Evolutionary conservation across 805 yeast genomes (phyloP).

Genomic region (Monosporozyma yasuniensis): DNA sequence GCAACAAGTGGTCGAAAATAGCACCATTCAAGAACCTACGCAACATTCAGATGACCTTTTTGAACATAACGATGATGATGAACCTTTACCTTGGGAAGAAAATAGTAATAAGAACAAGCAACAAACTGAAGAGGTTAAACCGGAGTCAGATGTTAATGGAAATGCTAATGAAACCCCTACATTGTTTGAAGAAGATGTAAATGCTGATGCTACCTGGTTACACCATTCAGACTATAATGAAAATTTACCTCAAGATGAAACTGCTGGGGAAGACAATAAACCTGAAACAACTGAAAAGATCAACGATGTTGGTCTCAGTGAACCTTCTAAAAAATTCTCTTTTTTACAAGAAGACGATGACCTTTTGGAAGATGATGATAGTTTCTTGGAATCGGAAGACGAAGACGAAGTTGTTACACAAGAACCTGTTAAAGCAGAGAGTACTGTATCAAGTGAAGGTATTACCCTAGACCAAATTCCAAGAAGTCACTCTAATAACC

Average conservation of each 20-base stretch:
- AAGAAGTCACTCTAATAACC: background rate
- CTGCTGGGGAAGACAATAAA: background rate
- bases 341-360: constrained; percentile 40
- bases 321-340: constrained; percentile 21
- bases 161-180: background rate
- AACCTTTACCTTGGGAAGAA: background rate
- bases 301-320: too few species aligned
- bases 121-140: too few species aligned
- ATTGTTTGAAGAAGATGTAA: background rate
- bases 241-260: background rate
- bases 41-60: background rate
- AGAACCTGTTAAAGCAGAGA: background rate
- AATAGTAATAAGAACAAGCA: background rate
- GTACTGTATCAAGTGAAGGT: background rate
- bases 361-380: constrained; percentile 33
- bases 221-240: background rate
- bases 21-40: background rate
- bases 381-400: constrained; percentile 27
- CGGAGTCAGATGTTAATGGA: background rate
- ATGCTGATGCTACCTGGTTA: background rate
- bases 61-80: background rate
- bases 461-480: background rate
- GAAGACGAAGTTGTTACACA: constrained; percentile 6
- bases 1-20: background rate
- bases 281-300: background rate